phyloP scores from a whole-genome alignment of 495 filamentous ascomycete genomes.

The Tuber borchii region DNA sequence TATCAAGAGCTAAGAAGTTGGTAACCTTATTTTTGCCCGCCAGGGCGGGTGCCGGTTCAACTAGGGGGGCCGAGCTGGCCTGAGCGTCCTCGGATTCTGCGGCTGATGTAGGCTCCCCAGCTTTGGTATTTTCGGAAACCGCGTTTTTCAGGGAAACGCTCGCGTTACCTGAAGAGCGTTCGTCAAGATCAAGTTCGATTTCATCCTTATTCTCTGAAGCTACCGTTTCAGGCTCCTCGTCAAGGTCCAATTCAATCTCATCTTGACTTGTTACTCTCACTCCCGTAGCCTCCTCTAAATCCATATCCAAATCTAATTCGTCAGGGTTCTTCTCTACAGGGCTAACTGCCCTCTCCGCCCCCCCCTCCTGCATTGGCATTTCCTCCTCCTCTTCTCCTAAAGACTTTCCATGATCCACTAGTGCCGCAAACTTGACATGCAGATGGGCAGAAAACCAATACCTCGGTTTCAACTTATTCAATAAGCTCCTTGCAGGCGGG shows the following conservation, averaged over 20 bases:
- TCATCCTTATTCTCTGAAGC: conserved; percentile 47
- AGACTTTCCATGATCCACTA: conserved; percentile 53
- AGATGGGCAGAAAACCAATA: conserved; percentile 95
- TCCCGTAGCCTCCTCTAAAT: conserved; percentile 13
- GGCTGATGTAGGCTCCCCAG: conserved; percentile 62
- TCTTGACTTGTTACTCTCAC: conserved; percentile 44
- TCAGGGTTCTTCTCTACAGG: conserved; percentile 25
- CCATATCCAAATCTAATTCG: conserved; percentile 34
- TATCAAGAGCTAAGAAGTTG: conserved; percentile 82
- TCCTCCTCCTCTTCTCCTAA: conserved; percentile 39
- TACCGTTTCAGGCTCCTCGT: conserved; percentile 10
- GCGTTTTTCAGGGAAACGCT: conserved; percentile 22
- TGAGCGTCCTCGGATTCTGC: conserved; percentile 41
- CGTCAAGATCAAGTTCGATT: conserved; percentile 53
- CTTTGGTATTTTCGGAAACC: conserved; percentile 56
- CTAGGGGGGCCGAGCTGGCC: conserved; percentile 15
- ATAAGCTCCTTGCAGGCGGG: conserved; percentile 64
- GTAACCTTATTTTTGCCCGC: conserved; percentile 68
- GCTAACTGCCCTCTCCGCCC: not conserved
- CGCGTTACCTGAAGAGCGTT: conserved; percentile 42
- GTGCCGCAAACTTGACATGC: conserved; percentile 75
- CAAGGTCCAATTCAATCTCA: conserved; percentile 42
- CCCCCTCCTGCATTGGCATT: not conserved
- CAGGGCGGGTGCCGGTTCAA: conserved; percentile 42
- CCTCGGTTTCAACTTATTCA: conserved; percentile 70